Evolutionary conservation across 2,329 filamentous ascomycete species (phyloP).

Genomic region (Epichloe glyceriae): DNA sequence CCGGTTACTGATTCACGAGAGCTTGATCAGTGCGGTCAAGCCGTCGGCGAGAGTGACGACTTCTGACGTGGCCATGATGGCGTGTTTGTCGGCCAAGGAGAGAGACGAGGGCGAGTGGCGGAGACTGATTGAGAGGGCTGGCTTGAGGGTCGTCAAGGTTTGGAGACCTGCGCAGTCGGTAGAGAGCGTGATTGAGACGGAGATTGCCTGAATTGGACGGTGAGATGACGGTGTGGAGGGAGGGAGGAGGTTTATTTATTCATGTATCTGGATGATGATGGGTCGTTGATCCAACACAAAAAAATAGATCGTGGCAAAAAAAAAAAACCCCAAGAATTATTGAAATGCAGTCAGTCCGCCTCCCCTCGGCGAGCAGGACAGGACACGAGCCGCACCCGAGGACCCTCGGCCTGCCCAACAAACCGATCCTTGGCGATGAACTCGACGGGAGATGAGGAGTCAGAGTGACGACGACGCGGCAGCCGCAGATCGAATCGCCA

Average conservation of each 20-base stretch:
- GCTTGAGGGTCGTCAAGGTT: slow-evolving; percentile 18
- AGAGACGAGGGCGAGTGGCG: slow-evolving; percentile 20
- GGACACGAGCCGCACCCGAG: not conserved
- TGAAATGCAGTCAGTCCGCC: no score
- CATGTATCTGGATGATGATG: no score
- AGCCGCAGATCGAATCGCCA: not conserved
- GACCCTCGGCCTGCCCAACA: not conserved
- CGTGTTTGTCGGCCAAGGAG: slow-evolving; percentile 17
- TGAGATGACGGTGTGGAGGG: not conserved
- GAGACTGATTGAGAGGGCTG: slow-evolving; percentile 12
- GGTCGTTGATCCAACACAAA: no score
- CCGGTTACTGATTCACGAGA: slow-evolving; percentile 24
- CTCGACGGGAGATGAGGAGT: not conserved
- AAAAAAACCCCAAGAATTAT: no score
- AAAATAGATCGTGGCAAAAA: no score
- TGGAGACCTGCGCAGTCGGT: slow-evolving; percentile 16
- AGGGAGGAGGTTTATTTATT: no score
- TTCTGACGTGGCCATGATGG: slow-evolving; percentile 24
- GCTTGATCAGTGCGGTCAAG: slow-evolving; percentile 17
- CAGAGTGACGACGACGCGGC: not conserved
- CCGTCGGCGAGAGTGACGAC: slow-evolving; percentile 18
- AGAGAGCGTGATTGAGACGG: slow-evolving; percentile 18
- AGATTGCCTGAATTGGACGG: slow-evolving; percentile 5
- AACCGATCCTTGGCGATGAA: not conserved
- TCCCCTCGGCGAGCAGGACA: not conserved